Evolutionary conservation across 78 protist species (phyloP), one percentile per base, ranked within the genome.

Genomic region (Dictyostelium brefeldianum): DNA sequence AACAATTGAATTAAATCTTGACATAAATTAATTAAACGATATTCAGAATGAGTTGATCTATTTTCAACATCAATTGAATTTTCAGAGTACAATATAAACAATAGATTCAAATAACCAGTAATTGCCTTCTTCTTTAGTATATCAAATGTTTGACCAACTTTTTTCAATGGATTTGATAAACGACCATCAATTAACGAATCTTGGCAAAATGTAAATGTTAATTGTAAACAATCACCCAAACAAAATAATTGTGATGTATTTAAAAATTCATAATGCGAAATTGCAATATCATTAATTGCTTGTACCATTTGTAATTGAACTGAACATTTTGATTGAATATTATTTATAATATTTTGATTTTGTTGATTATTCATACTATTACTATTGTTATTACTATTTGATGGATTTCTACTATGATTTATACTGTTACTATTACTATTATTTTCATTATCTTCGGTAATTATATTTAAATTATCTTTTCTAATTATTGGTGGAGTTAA

Each of bases 271-370:
- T 94, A 94, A 48, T 94, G 96, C 4, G 91, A 75, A 74, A 75
- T 87, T 78, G 84, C 90, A 78, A 94, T 89, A 67, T 94, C 96
- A 70, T 94, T 85, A 14, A 94, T 79, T 2, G 96, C 96, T 20
- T 92, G 89, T 10, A 92, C 91, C 90, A 82, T 74, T 54, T 79
- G 93, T 18, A 80, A 57, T 64, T 80, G 91, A 4, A 92, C 91
- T 15, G 90, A 79, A 36, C 90, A 92, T 59, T 82, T 92, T 15
- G 87, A 84, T 59, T 74, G 87, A 62, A 73, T 80, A 22, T 15
- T 43, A 41, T 77, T 92, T 14, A 87, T 56, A 27, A 56, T 25
- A 25, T 51, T 77, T 9, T 15, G 22, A 78, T 54, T n/a, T 78
- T 64, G 83, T 17, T 18, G 7, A 56, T 54, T 17, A 17, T 25